Base-by-base conservation (phyloP, 805 yeast genomes). In the Suhomyces canberraensis region DNA sequence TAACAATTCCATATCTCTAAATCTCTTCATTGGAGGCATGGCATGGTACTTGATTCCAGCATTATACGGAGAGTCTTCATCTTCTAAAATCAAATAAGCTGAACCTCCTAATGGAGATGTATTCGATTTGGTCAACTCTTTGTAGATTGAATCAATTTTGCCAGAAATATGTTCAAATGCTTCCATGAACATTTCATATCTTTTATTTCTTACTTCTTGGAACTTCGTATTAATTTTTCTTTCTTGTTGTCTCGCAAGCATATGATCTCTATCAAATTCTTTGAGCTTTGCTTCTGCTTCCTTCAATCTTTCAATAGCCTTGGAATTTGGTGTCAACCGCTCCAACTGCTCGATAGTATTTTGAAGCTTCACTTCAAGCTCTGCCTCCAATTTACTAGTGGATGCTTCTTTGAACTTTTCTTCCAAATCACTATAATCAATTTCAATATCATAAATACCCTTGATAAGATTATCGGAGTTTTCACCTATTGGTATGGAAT, bases 11-110 rank as follows among this genome's bases (percentile, higher is more conserved):
- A 93, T 89, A 46, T 87, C 96, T 47, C 91, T 75, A 58, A 89
- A 93, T 47, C 96, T 71, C 52, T 93, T 93, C 78, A 85, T 75
- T 8, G 98, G 98, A 1, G 98, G 98, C 84, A 89, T 89, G 0
- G 96, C 96, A 58, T 88, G 93, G 50, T 87, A 93, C 48, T 79
- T 84, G 30, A 89, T 73, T 2, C 98, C 98, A 0, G 79, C 77
- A 21, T 75, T 59, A 51, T 81, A 93, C 3, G 98, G 97, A 48
- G 86, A 95, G 42, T 87, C 95, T 42, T 83, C 93, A 50, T 88
- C 90, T 48, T 88, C 95, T 25, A 89, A 61, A 0, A 91, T 82
- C 39, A 93, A 67, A 44, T 86, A 83, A 0, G 98, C 98, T n/a
- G 93, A 81, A 1, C 98, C 98, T 29, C 97, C 97, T 19, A 84